These are phyloP conservation scores for Rubia occidens DNA, from an alignment of 305 asterid species.

Conservation along the genomic window DNA sequence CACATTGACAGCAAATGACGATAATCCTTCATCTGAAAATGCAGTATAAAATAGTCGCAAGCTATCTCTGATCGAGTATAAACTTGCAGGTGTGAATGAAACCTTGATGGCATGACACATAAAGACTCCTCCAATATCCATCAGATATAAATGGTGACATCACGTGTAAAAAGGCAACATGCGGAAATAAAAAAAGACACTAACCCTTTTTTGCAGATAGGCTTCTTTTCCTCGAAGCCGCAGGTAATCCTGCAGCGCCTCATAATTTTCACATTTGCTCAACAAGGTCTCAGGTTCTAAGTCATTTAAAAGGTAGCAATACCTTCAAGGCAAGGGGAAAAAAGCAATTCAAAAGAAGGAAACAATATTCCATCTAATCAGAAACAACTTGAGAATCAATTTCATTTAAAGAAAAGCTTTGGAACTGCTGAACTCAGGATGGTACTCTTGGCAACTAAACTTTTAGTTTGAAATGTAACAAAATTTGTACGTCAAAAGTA, in stretches of 20 bases:
- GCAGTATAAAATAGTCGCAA: neutral
- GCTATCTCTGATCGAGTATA: neutral
- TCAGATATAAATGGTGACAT: neutral
- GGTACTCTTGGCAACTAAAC: neutral
- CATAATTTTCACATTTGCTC: conserved; percentile 53
- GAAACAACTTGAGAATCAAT: neutral
- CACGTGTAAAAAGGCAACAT: neutral
- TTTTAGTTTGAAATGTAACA: too few species aligned
- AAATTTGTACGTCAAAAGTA: neutral
- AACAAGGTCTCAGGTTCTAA: conserved; percentile 61
- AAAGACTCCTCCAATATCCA: neutral
- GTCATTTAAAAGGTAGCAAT: conserved; percentile 88
- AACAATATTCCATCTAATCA: neutral
- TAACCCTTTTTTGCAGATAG: conserved; percentile 75
- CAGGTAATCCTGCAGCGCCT: conserved; percentile 68
- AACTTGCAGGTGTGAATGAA: neutral
- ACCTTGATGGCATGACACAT: neutral
- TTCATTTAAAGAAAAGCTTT: neutral
- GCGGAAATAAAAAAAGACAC: conserved; percentile 20
- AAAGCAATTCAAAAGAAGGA: neutral
- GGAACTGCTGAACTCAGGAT: neutral
- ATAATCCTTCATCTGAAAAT: neutral
- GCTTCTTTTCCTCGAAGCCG: conserved; percentile 81
- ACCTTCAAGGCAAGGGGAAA: conserved; percentile 38
- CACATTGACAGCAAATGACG: neutral